Base-by-base conservation (phyloP, 345 rosid species). In the Heritiera fomes region DNA sequence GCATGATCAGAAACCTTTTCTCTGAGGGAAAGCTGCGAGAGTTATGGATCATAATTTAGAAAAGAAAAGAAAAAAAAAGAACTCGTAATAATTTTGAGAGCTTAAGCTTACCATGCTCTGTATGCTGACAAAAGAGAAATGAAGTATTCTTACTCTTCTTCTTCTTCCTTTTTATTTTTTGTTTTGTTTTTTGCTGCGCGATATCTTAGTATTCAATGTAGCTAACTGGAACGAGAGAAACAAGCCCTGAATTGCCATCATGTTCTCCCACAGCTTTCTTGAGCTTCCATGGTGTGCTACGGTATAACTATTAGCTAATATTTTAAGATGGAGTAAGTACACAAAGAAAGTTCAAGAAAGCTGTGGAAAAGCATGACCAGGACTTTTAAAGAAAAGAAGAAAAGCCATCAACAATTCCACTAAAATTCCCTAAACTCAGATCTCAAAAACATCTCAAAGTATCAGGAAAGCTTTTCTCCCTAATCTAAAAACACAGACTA, bases 201-300 rank as follows among this genome's bases (percentile, higher is more conserved):
- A 52, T 65, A 55, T 6, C 49, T 59, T 61, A 71, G 1, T 13
- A 34, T n/a, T n/a, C 43, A 52, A 4, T 71, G 43, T 50, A 49
- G 40, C 18, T 23, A 23, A 53, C 41, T 70, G 40, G 18, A 40
- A 46, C 15, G 38, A 28, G 49, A 23, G 14, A 50, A 50, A 15
- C 30, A 85, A 86, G 81, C 81, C 90, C 93, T 81, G 88, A 83
- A 82, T 63, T 58, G 86, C 83, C 93, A 91, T 89, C 95, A 91
- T 89, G 83, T 82, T 86, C 80, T 91, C 93, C 95, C 95, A 89
- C 93, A 86, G 91, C 95, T 91, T 91, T 91, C 95, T 91, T 91
- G 95, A 89, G 88, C 95, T 89, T 77, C 76, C 86, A 71, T 68
- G 72, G 47, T 10, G 53, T 34, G 58, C 41, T 8, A 45, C 41